These are phyloP conservation scores for Eleusine coracana DNA, from an alignment of 176 grass and related monocot species.

Conservation along the genomic window DNA sequence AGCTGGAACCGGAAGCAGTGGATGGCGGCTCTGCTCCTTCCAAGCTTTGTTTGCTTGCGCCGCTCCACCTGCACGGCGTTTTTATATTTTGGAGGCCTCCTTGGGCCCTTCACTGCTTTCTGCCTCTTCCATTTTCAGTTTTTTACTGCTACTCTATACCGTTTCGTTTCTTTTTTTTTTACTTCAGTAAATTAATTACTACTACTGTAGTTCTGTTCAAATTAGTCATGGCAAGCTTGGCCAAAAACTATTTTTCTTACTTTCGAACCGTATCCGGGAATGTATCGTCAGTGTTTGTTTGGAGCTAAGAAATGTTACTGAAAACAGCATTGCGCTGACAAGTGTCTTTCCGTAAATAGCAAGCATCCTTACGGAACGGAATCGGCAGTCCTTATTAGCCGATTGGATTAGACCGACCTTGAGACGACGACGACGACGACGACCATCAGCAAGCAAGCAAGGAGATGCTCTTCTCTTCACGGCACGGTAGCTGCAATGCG, in stretches of 20 bases:
- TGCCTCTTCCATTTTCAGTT: not conserved
- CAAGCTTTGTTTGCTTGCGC: constrained; percentile 35
- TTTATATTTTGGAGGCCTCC: constrained; percentile 37
- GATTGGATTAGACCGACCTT: not conserved
- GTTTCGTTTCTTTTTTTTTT: not conserved
- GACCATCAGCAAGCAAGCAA: not conserved
- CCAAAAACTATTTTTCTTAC: not conserved
- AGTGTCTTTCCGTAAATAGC: not conserved
- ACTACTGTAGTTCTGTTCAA: not conserved
- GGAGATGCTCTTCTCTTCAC: not conserved
- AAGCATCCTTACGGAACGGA: not conserved
- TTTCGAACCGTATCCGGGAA: too few relatives aligned
- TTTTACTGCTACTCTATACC: not conserved
- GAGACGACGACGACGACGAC: not conserved
- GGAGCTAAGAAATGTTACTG: not conserved
- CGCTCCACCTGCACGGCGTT: constrained; percentile 24
- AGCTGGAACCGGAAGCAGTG: constrained; percentile 26
- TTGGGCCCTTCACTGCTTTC: constrained; percentile 32
- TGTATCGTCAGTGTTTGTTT: too few relatives aligned
- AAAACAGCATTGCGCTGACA: not conserved
- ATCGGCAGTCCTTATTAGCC: not conserved
- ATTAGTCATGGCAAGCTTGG: not conserved
- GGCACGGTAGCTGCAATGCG: constrained; percentile 5
- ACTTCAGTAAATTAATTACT: not conserved
- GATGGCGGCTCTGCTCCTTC: constrained; percentile 36